Evolutionary conservation across 208 protist genomes (phyloP).

Genomic region (Leishmania major): DNA sequence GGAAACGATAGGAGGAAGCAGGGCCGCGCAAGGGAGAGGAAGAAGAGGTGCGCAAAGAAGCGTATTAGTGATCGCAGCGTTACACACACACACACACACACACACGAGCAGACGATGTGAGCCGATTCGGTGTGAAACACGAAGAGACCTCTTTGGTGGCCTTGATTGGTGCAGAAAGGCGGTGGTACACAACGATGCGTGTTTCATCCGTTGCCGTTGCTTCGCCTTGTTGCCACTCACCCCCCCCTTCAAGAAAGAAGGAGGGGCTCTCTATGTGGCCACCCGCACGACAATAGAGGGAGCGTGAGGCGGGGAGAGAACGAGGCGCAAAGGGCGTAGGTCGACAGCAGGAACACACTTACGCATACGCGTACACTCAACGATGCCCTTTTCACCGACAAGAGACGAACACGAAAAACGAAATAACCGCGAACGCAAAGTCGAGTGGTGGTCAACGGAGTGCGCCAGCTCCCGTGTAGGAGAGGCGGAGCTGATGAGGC

Average conservation of each 20-base stretch:
- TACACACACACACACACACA: not conserved
- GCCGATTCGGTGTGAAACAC: not conserved
- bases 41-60: not conserved
- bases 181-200: not conserved
- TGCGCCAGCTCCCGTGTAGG: not conserved
- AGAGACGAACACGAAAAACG: not conserved
- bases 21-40: not conserved
- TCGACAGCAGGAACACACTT: not conserved
- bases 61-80: not conserved
- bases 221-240: not conserved
- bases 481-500: not conserved
- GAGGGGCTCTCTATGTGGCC: not conserved
- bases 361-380: not conserved
- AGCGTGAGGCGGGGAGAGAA: not conserved
- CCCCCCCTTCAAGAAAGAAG: not conserved
- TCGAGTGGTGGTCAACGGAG: not conserved
- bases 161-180: not conserved
- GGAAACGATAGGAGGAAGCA: not conserved
- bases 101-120: not conserved
- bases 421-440: not conserved
- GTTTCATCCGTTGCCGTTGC: not conserved
- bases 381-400: not conserved
- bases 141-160: not conserved
- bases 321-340: not conserved
- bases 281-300: not conserved